A percentile compares a stretch with the other conserved stretches of the same genome.
Evolutionary conservation across 768 basidiomycete species (phyloP).

Genomic region (Tulasnella sp.): DNA sequence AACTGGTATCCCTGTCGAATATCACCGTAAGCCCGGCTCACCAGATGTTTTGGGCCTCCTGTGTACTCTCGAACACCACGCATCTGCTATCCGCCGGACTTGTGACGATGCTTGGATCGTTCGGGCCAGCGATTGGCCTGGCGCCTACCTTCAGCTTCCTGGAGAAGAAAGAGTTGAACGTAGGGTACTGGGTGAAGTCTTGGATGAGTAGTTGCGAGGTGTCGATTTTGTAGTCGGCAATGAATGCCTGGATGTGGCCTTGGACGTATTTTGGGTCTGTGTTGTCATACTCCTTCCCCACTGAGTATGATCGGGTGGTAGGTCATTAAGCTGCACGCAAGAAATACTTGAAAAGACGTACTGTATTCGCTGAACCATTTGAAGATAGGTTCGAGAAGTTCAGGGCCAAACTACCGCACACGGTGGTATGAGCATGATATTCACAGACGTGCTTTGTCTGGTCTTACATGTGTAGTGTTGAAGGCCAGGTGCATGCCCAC

Average conservation of each 20-base stretch:
- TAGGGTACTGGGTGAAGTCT: slow-evolving; percentile 47
- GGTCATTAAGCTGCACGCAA: too few species aligned
- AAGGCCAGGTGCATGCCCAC: too few species aligned
- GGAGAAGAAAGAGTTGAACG: slow-evolving; percentile 72
- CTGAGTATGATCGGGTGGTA: not conserved
- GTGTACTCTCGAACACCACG: slow-evolving; percentile 50
- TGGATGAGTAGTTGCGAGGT: slow-evolving; percentile 54
- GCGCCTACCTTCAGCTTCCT: slow-evolving; percentile 47
- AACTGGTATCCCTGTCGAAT: not conserved
- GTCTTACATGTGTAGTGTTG: too few species aligned
- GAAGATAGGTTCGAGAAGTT: too few species aligned
- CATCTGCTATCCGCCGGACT: slow-evolving; percentile 64
- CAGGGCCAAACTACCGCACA: too few species aligned
- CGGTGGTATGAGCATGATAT: too few species aligned
- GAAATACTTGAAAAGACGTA: too few species aligned
- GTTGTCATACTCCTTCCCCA: slow-evolving; percentile 11
- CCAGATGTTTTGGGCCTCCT: slow-evolving; percentile 59
- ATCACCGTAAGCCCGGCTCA: slow-evolving; percentile 28
- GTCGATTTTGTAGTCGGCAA: slow-evolving; percentile 44
- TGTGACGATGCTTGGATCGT: slow-evolving; percentile 42
- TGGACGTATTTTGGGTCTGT: slow-evolving; percentile 17
- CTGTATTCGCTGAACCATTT: too few species aligned
- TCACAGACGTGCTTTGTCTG: too few species aligned
- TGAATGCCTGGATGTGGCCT: slow-evolving; percentile 27
- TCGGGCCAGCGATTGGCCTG: slow-evolving; percentile 47